A percentile compares a stretch with the other conserved stretches of the same genome.
These are phyloP conservation scores for Psilocybe azurescens DNA, from an alignment of 768 basidiomycete genomes.

Conservation along the genomic window DNA sequence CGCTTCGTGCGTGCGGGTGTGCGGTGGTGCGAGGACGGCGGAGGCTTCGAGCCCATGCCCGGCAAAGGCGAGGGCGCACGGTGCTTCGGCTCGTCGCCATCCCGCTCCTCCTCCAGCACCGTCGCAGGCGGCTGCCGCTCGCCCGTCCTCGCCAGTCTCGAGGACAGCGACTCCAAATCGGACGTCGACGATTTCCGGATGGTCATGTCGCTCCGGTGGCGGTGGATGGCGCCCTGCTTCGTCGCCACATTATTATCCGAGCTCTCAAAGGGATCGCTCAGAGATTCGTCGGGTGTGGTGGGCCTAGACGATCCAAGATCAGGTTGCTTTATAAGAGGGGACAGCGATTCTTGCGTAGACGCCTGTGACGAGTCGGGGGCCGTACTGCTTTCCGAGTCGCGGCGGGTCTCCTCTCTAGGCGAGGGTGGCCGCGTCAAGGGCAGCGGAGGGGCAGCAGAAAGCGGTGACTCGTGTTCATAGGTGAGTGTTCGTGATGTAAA, in stretches of 20 bases:
- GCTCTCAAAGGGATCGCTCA: constrained; percentile 49
- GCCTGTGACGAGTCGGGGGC: constrained; percentile 54
- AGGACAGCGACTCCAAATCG: constrained; percentile 42
- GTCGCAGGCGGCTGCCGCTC: constrained; percentile 51
- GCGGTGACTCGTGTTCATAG: constrained; percentile 38
- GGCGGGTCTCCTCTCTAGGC: constrained; percentile 23
- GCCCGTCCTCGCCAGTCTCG: constrained; percentile 31
- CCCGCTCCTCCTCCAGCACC: constrained; percentile 57
- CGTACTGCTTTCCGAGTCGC: constrained; percentile 27
- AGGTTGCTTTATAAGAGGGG: constrained; percentile 42
- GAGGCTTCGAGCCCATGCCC: constrained; percentile 48
- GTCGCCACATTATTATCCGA: constrained; percentile 23
- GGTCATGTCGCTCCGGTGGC: constrained; percentile 63
- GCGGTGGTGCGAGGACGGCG: constrained; percentile 71
- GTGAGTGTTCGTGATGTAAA: constrained; percentile 55
- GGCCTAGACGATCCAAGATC: constrained; percentile 52
- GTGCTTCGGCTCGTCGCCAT: constrained; percentile 21
- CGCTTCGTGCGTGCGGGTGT: constrained; percentile 96
- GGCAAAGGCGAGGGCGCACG: constrained; percentile 32
- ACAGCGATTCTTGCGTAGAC: constrained; percentile 61
- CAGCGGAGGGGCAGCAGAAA: constrained; percentile 30
- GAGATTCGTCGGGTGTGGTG: constrained; percentile 61
- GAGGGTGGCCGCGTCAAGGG: constrained; percentile 26
- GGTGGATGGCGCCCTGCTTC: constrained; percentile 40
- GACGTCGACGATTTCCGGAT: constrained; percentile 50